These are phyloP conservation scores for Lactarius pseudohatsudake DNA, from an alignment of 768 basidiomycete species.

Conservation along the genomic window DNA sequence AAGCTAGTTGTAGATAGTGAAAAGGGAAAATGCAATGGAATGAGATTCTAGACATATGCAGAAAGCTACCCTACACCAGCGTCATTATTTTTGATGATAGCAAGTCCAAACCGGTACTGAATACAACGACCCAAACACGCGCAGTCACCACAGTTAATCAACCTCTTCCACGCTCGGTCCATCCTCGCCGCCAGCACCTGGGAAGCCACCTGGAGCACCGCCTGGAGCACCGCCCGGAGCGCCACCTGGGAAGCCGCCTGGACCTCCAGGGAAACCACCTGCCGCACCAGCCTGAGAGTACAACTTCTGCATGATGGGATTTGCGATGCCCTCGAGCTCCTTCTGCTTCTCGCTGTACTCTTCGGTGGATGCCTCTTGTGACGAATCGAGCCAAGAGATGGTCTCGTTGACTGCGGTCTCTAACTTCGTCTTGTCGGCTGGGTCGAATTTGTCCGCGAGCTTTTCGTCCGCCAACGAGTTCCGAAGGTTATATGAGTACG, in stretches of 20 bases:
- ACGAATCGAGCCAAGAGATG: conserved; percentile 81
- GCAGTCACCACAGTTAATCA: conserved; percentile 48
- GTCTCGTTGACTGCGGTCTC: conserved; percentile 78
- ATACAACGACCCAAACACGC: conserved; percentile 21
- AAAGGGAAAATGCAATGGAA: conserved; percentile 17
- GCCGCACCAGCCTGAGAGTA: conserved; percentile 59
- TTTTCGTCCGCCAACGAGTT: conserved; percentile 86
- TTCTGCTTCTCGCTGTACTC: conserved; percentile 93
- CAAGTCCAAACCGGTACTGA: conserved; percentile 29
- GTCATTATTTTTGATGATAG: conserved; percentile 29
- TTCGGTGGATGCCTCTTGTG: conserved; percentile 89
- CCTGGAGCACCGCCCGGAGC: conserved; percentile 55
- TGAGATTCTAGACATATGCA: conserved; percentile 28
- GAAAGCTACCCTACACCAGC: conserved; percentile 24
- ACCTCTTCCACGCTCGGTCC: conserved; percentile 93
- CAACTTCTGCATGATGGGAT: conserved; percentile 70
- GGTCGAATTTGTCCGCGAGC: conserved; percentile 83
- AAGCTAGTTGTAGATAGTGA: background rate
- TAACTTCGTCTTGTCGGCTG: conserved; percentile 82
- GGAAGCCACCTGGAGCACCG: conserved; percentile 64
- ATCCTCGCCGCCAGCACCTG: conserved; percentile 59
- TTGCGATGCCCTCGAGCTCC: conserved; percentile 85
- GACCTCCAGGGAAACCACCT: conserved; percentile 41
- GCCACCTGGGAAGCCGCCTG: conserved; percentile 40
- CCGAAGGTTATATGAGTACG: conserved; percentile 92